Conservation (phyloP, 2,329 filamentous ascomycete species). For the Eutypa lata region DNA sequence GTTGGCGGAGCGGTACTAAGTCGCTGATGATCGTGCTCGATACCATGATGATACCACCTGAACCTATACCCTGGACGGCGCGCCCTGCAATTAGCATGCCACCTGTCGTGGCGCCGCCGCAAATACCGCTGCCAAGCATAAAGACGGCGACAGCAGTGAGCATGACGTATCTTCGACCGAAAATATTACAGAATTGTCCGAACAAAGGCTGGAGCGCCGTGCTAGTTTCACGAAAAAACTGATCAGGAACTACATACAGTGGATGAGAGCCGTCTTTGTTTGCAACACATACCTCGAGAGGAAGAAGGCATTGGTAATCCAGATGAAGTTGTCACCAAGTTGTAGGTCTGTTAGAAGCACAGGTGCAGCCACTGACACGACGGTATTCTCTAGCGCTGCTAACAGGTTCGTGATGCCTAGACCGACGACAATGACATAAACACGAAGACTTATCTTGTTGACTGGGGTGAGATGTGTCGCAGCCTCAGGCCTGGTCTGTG, state of each 20-base stretch:
- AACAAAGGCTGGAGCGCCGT: conserved; percentile 22
- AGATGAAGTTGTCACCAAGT: conserved; percentile 8
- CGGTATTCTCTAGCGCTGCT: conserved; percentile 9
- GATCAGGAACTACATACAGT: too few relatives aligned
- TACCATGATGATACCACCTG: conserved; percentile 38
- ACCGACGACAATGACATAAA: conserved; percentile 19
- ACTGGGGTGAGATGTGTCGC: too few relatives aligned
- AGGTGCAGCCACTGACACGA: conserved; percentile 6
- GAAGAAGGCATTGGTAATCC: conserved; percentile 12
- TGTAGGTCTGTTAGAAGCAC: conserved; percentile 5
- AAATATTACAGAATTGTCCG: conserved; percentile 39
- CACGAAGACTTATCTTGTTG: too few relatives aligned
- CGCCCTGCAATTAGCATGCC: conserved; percentile 38
- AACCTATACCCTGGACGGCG: conserved; percentile 33
- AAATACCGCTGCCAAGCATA: conserved; percentile 41
- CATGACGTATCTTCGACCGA: conserved; percentile 35
- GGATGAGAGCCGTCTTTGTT: neutral
- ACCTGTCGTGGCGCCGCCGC: conserved; percentile 34
- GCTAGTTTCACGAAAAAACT: conserved; percentile 1
- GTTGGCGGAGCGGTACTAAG: conserved; percentile 41
- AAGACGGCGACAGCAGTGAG: conserved; percentile 37
- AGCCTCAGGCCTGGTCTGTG: too few relatives aligned
- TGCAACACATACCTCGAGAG: conserved; percentile 1
- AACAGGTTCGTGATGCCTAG: conserved; percentile 16
- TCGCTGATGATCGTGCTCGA: conserved; percentile 45